These are phyloP conservation scores for Trichoderma afroharzianum DNA, from an alignment of 2,329 filamentous ascomycete species.

Conservation along the genomic window DNA sequence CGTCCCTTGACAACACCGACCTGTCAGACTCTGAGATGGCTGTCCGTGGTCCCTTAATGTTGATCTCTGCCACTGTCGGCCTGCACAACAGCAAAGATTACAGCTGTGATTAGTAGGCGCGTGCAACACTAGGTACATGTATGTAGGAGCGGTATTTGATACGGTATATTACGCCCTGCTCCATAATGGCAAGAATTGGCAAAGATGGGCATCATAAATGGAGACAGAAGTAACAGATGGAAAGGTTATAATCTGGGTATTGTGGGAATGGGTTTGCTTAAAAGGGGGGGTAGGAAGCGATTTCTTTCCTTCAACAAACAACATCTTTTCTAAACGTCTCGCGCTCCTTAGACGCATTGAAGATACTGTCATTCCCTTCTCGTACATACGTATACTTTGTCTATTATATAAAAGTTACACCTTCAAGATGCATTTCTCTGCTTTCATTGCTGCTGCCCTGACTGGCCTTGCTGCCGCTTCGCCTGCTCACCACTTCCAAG, in stretches of 20 bases:
- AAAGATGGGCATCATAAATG: neutral
- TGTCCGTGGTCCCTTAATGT: neutral
- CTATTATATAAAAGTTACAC: neutral
- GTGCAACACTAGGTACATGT: neutral
- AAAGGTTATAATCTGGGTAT: neutral
- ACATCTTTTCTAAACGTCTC: neutral
- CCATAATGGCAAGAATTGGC: neutral
- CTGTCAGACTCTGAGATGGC: neutral
- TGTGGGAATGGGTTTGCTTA: neutral
- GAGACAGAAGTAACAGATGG: neutral
- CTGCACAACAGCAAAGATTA: neutral
- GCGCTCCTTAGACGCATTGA: neutral
- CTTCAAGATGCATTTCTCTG: slow-evolving; percentile 10
- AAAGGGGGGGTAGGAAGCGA: neutral
- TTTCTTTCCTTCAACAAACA: neutral
- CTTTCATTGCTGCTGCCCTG: neutral
- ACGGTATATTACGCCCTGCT: neutral
- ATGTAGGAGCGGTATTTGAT: neutral
- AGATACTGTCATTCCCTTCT: neutral
- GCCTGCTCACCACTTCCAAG: neutral
- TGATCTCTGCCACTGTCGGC: neutral
- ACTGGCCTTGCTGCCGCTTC: slow-evolving; percentile 1
- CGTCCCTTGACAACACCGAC: neutral
- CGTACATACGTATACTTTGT: neutral
- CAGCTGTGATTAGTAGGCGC: neutral